phyloP scores from a whole-genome alignment of 176 grass and related monocot species.

The Ensete ventricosum region DNA sequence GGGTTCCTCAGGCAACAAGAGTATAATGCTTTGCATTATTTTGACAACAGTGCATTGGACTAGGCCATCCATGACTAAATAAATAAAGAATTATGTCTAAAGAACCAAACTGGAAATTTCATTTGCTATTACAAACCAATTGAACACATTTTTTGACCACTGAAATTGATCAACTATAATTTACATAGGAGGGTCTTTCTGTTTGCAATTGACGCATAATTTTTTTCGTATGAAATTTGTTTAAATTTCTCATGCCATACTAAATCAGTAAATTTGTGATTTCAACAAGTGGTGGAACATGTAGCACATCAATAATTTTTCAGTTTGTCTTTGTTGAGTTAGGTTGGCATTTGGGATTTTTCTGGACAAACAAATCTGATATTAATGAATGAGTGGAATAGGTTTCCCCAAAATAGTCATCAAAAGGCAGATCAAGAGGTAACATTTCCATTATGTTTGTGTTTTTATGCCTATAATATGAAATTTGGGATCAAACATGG shows the following conservation, averaged over 20 bases:
- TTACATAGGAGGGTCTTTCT: background rate
- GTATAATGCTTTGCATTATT: too few relatives aligned
- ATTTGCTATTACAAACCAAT: too few relatives aligned
- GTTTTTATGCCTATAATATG: background rate
- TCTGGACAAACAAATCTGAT: conserved; percentile 95
- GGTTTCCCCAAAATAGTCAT: conserved; percentile 43
- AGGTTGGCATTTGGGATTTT: conserved; percentile 99
- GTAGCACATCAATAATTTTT: conserved; percentile 18
- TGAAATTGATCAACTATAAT: too few relatives aligned
- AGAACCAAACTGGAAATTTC: too few relatives aligned
- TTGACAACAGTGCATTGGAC: too few relatives aligned
- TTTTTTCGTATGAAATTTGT: background rate
- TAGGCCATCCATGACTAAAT: too few relatives aligned
- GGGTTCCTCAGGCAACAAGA: too few relatives aligned
- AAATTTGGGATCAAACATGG: background rate
- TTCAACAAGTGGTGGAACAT: conserved; percentile 19
- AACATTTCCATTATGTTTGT: background rate
- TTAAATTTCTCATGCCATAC: background rate
- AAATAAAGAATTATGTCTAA: too few relatives aligned
- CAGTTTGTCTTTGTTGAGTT: conserved; percentile 44
- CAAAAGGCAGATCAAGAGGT: conserved; percentile 76
- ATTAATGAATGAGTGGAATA: conserved; percentile 98
- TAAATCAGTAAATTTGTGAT: background rate
- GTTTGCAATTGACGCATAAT: background rate
- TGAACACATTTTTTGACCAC: too few relatives aligned